Conservation (phyloP, 2,329 filamentous ascomycete genomes). For the Simplicillium sp. region DNA sequence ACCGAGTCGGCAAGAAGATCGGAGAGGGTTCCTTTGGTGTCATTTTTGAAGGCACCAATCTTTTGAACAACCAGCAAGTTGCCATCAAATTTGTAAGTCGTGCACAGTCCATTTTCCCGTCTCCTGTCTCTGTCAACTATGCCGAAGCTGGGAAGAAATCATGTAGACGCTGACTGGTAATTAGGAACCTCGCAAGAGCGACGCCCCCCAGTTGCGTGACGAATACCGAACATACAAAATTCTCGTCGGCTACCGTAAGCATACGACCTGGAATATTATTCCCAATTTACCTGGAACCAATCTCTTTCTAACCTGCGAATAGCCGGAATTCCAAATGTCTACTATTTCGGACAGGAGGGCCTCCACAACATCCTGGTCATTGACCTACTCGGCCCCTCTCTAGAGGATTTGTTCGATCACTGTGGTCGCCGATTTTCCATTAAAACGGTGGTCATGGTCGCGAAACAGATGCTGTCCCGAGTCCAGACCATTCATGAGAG, state of each 20-base stretch:
- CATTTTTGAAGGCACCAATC: constrained; percentile 96
- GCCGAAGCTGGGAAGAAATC: not conserved
- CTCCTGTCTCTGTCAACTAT: not conserved
- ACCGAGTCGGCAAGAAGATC: constrained; percentile 98
- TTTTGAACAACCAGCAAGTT: constrained; percentile 97
- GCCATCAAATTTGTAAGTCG: constrained; percentile 94
- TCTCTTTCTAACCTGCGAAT: constrained; percentile 14
- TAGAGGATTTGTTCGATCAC: constrained; percentile 96
- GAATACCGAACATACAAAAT: constrained; percentile 99
- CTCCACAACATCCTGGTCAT: constrained; percentile 99
- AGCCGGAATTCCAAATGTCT: constrained; percentile 99
- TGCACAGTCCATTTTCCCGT: constrained; percentile 3
- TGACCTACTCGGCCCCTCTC: constrained; percentile 84
- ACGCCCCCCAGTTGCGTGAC: constrained; percentile 93
- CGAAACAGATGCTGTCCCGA: constrained; percentile 95
- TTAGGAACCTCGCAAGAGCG: constrained; percentile 95
- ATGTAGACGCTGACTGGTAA: constrained; percentile 3
- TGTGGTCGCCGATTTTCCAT: constrained; percentile 91
- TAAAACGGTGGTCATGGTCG: constrained; percentile 98
- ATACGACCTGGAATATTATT: not conserved
- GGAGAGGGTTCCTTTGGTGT: constrained; percentile 98
- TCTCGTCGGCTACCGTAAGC: constrained; percentile 93
- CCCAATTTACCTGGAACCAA: constrained; percentile 17
- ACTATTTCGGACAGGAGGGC: constrained; percentile 98
- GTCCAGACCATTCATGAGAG: constrained; percentile 96